Evolutionary conservation across 345 rosid genomes (phyloP), one percentile per base, ranked within the genome.

Genomic region (Rhodamnia argentea): DNA sequence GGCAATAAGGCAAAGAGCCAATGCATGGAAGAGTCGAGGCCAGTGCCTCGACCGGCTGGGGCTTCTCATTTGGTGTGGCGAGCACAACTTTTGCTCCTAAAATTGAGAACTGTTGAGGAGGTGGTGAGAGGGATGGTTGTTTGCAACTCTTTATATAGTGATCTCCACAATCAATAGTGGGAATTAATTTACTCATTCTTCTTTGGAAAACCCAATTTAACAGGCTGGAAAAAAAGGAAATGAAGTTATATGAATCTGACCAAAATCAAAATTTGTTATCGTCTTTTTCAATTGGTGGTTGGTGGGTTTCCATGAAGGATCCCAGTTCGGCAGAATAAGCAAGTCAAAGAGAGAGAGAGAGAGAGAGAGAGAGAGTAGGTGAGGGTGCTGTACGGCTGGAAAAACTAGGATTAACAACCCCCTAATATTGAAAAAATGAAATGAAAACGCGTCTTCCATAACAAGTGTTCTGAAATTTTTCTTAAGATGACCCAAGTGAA

Each of bases 1-100:
- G 75, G 90, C 92, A 8, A 86, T 7, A 84, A 92, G 87, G 87
- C 87, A 90, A 81, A 91, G 74, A 44, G 88, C 87, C 26, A 90
- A 23, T 4, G 86, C 92, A 27, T 27, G 84, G 85, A 90, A 29
- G 64, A 91, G 64, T 20, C 83, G 85, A 84, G 87, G 87, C 88
- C 89, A 88, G 59, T 64, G 87, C 85, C 89, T 88, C 85, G 82
- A 85, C 82, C 64, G 64, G 56, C 47, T 74, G 42, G 64, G 83
- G 82, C 53, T 59, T 82, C 85, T 90, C 93, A 92, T 92, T 64
- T 64, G 76, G 76, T 7, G 24, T 32, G 76, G 76, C 83, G 37
- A 82, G 7, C 26, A 26, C 52, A 29, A 82, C 55, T 51, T 52
- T 52, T 13, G 12, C 83, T n/a, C 47, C 54, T 82, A 13, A 47